These are phyloP conservation scores for Sporisorium iseilematis-ciliati DNA, from an alignment of 1,284 basidiomycete genomes.

Conservation along the genomic window DNA sequence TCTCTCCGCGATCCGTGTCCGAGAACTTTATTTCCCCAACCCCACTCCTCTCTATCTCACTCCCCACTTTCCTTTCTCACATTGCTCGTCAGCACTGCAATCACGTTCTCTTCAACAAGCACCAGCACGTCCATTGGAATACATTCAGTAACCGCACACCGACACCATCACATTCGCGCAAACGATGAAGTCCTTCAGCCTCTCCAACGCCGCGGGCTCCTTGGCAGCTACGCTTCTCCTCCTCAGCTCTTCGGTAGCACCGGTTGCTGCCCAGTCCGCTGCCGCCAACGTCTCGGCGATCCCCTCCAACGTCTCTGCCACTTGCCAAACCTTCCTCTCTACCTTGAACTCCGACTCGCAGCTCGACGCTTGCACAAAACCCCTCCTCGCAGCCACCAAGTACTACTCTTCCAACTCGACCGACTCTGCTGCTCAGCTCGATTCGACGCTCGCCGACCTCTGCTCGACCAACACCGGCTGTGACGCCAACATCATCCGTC, in stretches of 20 bases:
- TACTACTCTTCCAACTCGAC: slow-evolving; percentile 53
- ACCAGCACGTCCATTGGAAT: background rate
- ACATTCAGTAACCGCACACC: background rate
- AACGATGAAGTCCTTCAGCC: slow-evolving; percentile 35
- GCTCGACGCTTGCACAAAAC: slow-evolving; percentile 55
- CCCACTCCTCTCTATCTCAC: slow-evolving; percentile 1
- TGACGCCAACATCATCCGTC: slow-evolving; percentile 51
- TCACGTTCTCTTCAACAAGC: slow-evolving; percentile 6
- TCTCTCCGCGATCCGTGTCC: slow-evolving; percentile 14
- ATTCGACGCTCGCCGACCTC: slow-evolving; percentile 50
- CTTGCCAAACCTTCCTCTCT: slow-evolving; percentile 50
- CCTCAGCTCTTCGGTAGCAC: slow-evolving; percentile 27
- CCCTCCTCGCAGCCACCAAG: slow-evolving; percentile 52
- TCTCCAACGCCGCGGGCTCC: slow-evolving; percentile 31
- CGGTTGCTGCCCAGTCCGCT: slow-evolving; percentile 39
- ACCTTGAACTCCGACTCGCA: slow-evolving; percentile 52
- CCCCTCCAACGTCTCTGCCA: slow-evolving; percentile 40
- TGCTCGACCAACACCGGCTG: slow-evolving; percentile 52
- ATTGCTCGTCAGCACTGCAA: slow-evolving; percentile 12
- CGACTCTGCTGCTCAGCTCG: slow-evolving; percentile 37
- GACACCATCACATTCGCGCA: background rate
- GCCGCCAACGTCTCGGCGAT: slow-evolving; percentile 36
- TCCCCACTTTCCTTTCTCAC: slow-evolving; percentile 7
- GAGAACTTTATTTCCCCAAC: background rate
- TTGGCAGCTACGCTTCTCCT: slow-evolving; percentile 30